Evolutionary conservation across 805 yeast genomes (phyloP), one percentile per base, ranked within the genome.

Genomic region (Yamadazyma olivae): DNA sequence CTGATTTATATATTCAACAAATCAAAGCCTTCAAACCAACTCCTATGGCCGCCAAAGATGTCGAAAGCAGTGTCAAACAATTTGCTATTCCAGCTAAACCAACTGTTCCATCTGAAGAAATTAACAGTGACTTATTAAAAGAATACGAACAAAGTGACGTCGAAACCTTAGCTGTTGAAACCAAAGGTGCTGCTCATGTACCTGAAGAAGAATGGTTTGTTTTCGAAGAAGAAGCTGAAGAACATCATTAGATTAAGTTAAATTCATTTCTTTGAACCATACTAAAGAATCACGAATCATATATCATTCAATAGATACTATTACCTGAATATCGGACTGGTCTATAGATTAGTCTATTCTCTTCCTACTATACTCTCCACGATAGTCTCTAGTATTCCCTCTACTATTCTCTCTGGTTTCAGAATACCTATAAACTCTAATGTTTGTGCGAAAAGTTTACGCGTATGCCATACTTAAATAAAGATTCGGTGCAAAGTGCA

Each of bases 1-100:
- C 86, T 62, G 96, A 90, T 50, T 76, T 90, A 51, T 90, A 90
- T 73, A 68, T 91, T 57, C 79, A 76, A 62, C 95, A 90, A 67
- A 72, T 93, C 67, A 86, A 82, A 71, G 78, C 79, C 44, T 90
- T 86, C 80, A 88, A 89, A 74, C 90, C 96, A 59, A 76, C 82
- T 41, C 79, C 88, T 43, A 59, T 82, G 37, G 67, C 83, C 40
- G 78, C 84, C 41, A 71, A 76, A 48, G 95, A 85, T 50, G 82
- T 91, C 44, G 88, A 81, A 54, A 75, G 79, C 46, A 75, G 82
- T 48, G 91, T 89, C 50, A 80, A 83, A 67, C 78, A 84, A 52
- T 93, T 96, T 93, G 64, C 72, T 43, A 69, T 79, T 45, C 98
- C 98, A 54, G 62, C 74, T 45, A 77, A 88, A 50, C 95, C 98